Conservation (phyloP, 371 early-diverging fungal species). For the Thermomucor indicae-seudaticae region DNA sequence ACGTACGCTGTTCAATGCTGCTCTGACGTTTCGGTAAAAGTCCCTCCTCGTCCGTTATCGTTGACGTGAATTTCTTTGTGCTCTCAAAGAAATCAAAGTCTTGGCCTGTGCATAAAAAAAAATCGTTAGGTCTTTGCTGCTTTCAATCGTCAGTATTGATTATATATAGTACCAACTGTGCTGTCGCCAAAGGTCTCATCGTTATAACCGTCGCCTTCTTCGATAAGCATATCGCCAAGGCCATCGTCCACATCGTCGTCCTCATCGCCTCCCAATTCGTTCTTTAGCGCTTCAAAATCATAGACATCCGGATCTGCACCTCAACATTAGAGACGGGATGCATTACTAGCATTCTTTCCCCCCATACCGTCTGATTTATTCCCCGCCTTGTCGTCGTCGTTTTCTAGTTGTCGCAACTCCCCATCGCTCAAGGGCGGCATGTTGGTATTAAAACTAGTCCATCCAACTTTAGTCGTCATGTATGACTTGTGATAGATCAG, state of each 20-base stretch:
- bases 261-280: slow-evolving; percentile 26
- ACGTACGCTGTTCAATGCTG: slow-evolving; percentile 12
- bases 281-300: slow-evolving; percentile 37
- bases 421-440: slow-evolving; percentile 52
- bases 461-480: background rate
- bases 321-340: too few species aligned
- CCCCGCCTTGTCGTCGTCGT: slow-evolving; percentile 16
- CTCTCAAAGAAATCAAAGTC: slow-evolving; percentile 75
- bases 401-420: slow-evolving; percentile 33
- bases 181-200: slow-evolving; percentile 83
- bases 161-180: slow-evolving; percentile 38
- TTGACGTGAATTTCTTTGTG: slow-evolving; percentile 50
- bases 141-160: background rate
- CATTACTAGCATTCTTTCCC: too few species aligned
- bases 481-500: too few species aligned
- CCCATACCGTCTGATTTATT: slow-evolving; percentile 11
- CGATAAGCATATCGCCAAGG: slow-evolving; percentile 59
- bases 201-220: slow-evolving; percentile 76
- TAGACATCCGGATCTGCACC: slow-evolving; percentile 35
- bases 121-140: background rate
- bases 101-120: slow-evolving; percentile 1
- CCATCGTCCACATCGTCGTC: slow-evolving; percentile 42
- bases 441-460: slow-evolving; percentile 51
- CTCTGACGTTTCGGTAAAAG: slow-evolving; percentile 40
- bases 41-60: slow-evolving; percentile 52